Evolutionary conservation across 768 basidiomycete genomes (phyloP), one percentile per base, ranked within the genome.

Genomic region (Calocybe cyanea): DNA sequence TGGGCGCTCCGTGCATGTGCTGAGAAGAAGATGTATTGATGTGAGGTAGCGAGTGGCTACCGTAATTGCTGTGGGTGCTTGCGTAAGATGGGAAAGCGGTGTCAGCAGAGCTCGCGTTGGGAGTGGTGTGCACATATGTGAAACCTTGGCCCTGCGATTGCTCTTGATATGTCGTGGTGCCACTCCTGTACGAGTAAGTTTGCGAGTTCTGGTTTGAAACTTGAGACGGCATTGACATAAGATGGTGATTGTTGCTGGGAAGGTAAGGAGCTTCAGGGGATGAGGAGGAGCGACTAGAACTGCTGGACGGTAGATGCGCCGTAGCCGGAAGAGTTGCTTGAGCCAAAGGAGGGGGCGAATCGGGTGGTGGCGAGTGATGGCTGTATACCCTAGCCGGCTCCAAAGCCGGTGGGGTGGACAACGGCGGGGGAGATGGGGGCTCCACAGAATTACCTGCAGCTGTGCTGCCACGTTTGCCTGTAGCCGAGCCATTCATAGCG

Each of bases 271-370:
- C 59, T 0, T 74, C 72, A 2, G 76, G 68, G 0, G 75, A 75
- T 2, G 74, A 70, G 0, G 77, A 67, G 1, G 72, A 75, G 20
- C 73, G 69, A 47, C 65, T 65, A 7, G 69, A 68, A 40, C 59
- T 62, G 53, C 58, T 63, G 3, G 59, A 65, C 40, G 70, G 48
- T 7, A 61, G 46, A 34, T 71, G 65, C 9, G 65, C 63, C 10
- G 72, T 67, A 1, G 70, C 67, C 0, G 73, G 72, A 0, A 76
- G 62, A 0, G 73, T 75, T 0, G 81, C 78, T 13, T 73, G 76
- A 0, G 73, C 72, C 31, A 82, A 66, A 0, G 76, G 66, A 0
- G 79, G 80, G 0, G 80, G 78, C 0, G 81, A 78, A 36, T 80
- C 73, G 0, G 79, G 79, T 0, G 78, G 74, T 0, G 75, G 65